Evolutionary conservation across 2,329 filamentous ascomycete species (phyloP), one percentile per base, ranked within the genome.

Genomic region (Bipolaris bicolor): DNA sequence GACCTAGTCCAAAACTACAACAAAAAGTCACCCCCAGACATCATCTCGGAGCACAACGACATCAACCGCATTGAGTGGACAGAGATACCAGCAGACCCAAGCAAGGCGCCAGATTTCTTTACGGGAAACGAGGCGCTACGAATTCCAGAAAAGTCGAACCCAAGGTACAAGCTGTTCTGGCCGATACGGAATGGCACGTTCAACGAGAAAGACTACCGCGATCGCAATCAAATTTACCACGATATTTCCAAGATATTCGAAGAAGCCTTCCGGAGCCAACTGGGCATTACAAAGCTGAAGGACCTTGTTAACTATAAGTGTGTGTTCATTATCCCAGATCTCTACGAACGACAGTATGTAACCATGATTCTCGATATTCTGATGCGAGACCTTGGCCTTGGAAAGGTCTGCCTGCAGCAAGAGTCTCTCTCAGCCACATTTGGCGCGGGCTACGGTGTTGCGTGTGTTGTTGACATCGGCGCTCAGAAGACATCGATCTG

Each of bases 401-500:
- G 86, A 62, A 88, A 90, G 54, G 88, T 97, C 47, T 96, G 91
- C 74, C 96, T 99, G 72, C 92, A 98, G 57, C 95, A 99, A 76
- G 95, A 99, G 78, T 96, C 92, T 70, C 86, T 98, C 71, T 93
- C 94, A 0, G 94, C 93, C 3, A 95, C 92, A 0, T 99, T 97
- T 74, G 95, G 95, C 11, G 95, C 94, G 3, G 95, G 95, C 7
- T 97, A 96, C 71, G 96, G 93, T 0, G 92, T 91, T 61, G 90
- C 92, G 18, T 99, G 95, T 68, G 92, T 99, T 54, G 92, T 99
- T 10, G 95, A 99, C 73, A 90, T 99, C 55, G 95, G 95, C 11
- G 94, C 95, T 0, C 92, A 98, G 74, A 99, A 99, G 83, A 98
- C 95, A 1, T 96, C 95, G 0, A 90, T 99, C 31, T 94, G 93